Evolutionary conservation across 176 grass and related monocot genomes (phyloP), one percentile per base, ranked within the genome.

Genomic region (Chloris gayana): DNA sequence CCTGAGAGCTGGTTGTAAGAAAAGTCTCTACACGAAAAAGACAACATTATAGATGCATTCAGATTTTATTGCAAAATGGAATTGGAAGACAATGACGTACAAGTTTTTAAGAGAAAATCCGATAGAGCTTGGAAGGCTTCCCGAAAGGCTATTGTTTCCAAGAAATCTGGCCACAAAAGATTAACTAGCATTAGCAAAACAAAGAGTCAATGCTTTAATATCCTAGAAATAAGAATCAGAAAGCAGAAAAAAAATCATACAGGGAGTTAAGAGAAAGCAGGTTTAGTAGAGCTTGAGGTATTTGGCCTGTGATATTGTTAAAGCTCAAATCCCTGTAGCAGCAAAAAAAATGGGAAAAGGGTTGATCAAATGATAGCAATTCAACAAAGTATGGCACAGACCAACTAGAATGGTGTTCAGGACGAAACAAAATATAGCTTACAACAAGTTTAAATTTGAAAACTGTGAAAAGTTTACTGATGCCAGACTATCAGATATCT

Each of bases 1-100:
- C 92, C 95, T 60, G 84, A 85, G 39, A 98, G 81, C 50, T 95
- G 88, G 86, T 98, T 98, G 84, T 95, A 98, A 24, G 95, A 95
- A 74, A 98, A 89, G 72, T 98, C 92, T 82, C 95, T 98, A 57
- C 70, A 75, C 30, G 73, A 49, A 82, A 62, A 61, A 29, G 57
- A 13, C 7, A 67, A 50, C 4, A 62, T 88, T 65, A 76, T 24
- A 76, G 31, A 77, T n/a, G 30, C n/a, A 6, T 5, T 14, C 14
- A 75, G 2, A 0, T 50, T 88, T 80, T 70, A 80, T 64, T 80
- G 64, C 70, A 39, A 27, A 79, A 57, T 35, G 3, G 68, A 73
- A 54, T 24, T 15, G 66, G 37, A 12, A 44, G 9, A 2, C 6
- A 4, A 44, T 44, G 41, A 44, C 34, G 5, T 35, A 35, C 34